Evolutionary conservation across 306 rosid species (phyloP), one percentile per base, ranked within the genome.

Genomic region (Cucurbita moschata): DNA sequence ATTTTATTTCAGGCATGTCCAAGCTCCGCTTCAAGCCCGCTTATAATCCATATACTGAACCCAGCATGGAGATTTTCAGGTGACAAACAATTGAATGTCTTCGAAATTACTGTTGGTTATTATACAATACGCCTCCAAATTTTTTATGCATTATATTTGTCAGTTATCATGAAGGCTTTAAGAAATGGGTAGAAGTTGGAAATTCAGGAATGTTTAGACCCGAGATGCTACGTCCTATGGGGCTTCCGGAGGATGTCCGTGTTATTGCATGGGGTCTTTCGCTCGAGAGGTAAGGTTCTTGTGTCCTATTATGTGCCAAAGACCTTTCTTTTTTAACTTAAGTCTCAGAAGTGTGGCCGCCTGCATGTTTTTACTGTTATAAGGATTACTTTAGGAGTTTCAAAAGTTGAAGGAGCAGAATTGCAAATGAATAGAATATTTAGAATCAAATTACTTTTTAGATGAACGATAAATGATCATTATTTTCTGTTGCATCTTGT

Each of bases 51-150:
- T 94, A 94, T 76, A 94, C 98, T 3, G 98, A 94, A 73, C 98
- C 98, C 60, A 94, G 97, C 91, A 87, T 94, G 98, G 98, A 94
- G 82, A 87, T 94, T 79, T 94, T 94, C 83, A 88, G 98, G 98
- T 87, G 57, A 69, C 16, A 18, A 37, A 63, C 7, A 59, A 63
- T 72, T 56, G 30, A 65, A 46, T 19, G 38, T 79, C 50, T 66
- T 54, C 56, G 15, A 13, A 35, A 73, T 49, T 78, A 51, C 56
- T 38, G 23, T 15, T 54, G 11, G 10, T 53, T 46, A 35, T 26
- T 39, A 21, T 44, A 11, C 47, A 43, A 58, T 21, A 21, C 23
- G 23, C 23, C 23, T 21, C 0, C 49, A 74, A 71, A 13, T n/a
- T 2, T 43, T 47, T 60, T 39, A 54, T 51, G 8, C 16, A 10